phyloP scores from a whole-genome alignment of 192 early-diverging fungal genomes.

The Obelidium mucronatum region DNA sequence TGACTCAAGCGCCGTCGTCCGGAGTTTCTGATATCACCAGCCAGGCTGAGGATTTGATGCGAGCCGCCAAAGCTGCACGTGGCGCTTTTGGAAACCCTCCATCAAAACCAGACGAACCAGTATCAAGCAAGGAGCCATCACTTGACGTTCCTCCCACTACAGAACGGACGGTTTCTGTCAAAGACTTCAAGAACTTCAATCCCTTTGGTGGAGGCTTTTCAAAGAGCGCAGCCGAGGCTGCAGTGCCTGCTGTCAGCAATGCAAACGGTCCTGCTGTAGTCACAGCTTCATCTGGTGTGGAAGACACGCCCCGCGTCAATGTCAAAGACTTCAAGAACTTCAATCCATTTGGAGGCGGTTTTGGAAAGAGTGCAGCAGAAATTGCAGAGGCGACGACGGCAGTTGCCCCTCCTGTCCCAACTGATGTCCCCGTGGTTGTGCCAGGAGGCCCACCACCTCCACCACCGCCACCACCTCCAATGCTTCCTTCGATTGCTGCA shows the following conservation, averaged over 20 bases:
- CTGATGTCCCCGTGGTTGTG: neutral
- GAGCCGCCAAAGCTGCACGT: conserved; percentile 17
- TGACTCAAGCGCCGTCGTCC: neutral
- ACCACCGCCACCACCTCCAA: conserved; percentile 39
- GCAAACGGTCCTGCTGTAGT: conserved; percentile 6
- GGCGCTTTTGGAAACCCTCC: neutral
- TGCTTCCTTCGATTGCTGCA: conserved; percentile 1
- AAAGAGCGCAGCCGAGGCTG: neutral
- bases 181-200: conserved; percentile 41
- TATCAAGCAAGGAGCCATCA: neutral
- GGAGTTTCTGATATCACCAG: neutral
- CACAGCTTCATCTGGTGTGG: neutral
- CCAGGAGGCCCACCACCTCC: conserved; percentile 19
- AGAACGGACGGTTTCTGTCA: conserved; percentile 18
- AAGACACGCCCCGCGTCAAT: neutral
- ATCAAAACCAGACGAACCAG: no score
- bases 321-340: conserved; percentile 43
- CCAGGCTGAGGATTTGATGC: conserved; percentile 24
- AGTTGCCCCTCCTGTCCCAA: neutral
- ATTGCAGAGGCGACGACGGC: conserved; percentile 14
- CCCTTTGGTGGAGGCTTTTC: conserved; percentile 35
- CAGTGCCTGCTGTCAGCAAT: no score
- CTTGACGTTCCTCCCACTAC: neutral
- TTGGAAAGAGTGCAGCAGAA: conserved; percentile 23
- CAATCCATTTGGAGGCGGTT: conserved; percentile 36